Percentiles rank a stretch among this genome's conserved stretches.
phyloP scores from a whole-genome alignment of 495 filamentous ascomycete genomes.

The Penicillium coffeae region DNA sequence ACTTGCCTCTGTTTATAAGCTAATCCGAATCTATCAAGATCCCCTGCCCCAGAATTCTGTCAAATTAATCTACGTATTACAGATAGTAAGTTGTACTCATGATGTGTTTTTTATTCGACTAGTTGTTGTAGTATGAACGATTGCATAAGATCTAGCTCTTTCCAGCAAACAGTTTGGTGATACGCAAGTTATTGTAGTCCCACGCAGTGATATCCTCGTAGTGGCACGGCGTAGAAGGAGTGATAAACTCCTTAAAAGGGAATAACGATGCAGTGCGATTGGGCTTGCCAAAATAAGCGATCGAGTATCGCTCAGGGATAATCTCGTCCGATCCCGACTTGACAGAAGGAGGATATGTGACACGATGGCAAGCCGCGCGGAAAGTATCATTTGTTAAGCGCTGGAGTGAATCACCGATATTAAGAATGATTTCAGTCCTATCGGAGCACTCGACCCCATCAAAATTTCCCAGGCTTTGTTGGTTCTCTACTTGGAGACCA shows the following conservation, averaged over 20 bases:
- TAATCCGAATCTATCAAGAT: too few species aligned
- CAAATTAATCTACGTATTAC: too few species aligned
- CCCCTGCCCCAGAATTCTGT: too few species aligned
- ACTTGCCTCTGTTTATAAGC: too few species aligned
- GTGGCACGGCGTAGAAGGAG: slow-evolving; percentile 13
- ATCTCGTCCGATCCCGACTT: slow-evolving; percentile 14
- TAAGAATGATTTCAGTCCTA: slow-evolving; percentile 56
- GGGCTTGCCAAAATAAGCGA: slow-evolving; percentile 34
- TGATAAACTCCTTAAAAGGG: slow-evolving; percentile 17
- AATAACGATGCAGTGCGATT: slow-evolving; percentile 21
- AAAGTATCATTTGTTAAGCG: slow-evolving; percentile 54
- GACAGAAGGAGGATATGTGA: slow-evolving; percentile 22
- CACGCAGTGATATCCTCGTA: slow-evolving; percentile 32
- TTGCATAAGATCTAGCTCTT: too few species aligned
- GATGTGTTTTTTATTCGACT: too few species aligned
- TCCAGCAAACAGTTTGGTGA: slow-evolving; percentile 15
- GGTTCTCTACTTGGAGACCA: slow-evolving; percentile 44
- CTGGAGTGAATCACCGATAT: slow-evolving; percentile 63
- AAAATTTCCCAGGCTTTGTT: slow-evolving; percentile 33
- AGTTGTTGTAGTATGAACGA: too few species aligned
- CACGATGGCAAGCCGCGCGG: slow-evolving; percentile 31
- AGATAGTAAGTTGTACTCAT: too few species aligned
- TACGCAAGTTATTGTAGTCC: slow-evolving; percentile 29
- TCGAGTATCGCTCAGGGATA: slow-evolving; percentile 28
- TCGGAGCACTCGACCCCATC: slow-evolving; percentile 40